phyloP scores from a whole-genome alignment of 2,329 filamentous ascomycete species.

The Pseudocercospora musae region DNA sequence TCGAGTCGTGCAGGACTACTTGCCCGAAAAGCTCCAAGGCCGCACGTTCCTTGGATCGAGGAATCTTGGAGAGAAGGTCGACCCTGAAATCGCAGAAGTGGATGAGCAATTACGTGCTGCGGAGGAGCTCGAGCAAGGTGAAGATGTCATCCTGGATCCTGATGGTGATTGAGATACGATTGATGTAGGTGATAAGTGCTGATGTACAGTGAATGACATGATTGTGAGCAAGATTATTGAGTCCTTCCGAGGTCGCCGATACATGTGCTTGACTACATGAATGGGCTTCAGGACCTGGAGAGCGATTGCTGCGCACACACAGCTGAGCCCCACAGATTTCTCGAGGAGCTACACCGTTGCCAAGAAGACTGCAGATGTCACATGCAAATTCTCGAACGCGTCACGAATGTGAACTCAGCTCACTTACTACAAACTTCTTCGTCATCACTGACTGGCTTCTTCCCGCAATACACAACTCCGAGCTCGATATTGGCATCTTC shows the following conservation, averaged over 20 bases:
- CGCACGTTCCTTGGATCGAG: constrained; percentile 73
- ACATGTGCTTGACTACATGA: no score
- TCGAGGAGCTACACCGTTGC: not conserved
- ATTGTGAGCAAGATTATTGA: not conserved
- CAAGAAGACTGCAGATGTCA: not conserved
- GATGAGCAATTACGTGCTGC: constrained; percentile 23
- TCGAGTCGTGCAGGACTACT: constrained; percentile 78
- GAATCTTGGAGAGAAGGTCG: constrained; percentile 75
- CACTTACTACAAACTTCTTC: not conserved
- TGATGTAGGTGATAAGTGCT: not conserved
- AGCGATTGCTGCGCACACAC: no score
- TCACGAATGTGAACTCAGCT: not conserved
- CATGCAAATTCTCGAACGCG: not conserved
- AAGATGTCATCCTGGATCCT: constrained; percentile 28
- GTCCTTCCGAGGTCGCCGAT: not conserved
- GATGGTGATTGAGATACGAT: constrained; percentile 31
- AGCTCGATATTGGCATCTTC: not conserved
- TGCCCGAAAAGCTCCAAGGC: constrained; percentile 73
- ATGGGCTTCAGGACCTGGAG: no score
- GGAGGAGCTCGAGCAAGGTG: constrained; percentile 20
- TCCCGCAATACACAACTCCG: not conserved
- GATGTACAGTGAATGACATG: not conserved
- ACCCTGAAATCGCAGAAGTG: constrained; percentile 48
- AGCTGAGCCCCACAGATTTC: not conserved
- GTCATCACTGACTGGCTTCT: not conserved